phyloP scores from a whole-genome alignment of 2,329 filamentous ascomycete genomes.

The Penicillium olsonii region DNA sequence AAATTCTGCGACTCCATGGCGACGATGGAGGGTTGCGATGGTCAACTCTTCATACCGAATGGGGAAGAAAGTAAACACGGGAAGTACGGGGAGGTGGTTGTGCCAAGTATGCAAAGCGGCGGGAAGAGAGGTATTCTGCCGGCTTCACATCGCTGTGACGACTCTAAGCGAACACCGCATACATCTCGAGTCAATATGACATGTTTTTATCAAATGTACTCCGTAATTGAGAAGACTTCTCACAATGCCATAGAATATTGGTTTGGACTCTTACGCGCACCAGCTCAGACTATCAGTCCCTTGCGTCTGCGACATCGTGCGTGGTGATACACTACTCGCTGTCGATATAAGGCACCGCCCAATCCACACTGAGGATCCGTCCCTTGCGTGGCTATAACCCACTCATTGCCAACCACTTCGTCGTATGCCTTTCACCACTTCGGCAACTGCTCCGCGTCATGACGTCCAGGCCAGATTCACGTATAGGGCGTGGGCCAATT shows the following conservation, averaged over 20 bases:
- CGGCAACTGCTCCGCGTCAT: constrained; percentile 2
- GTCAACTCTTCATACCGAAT: constrained; percentile 32
- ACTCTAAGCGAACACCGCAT: no score
- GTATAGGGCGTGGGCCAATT: background rate
- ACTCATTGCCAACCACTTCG: background rate
- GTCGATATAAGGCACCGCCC: background rate
- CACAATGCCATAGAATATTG: no score
- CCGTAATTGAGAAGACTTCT: no score
- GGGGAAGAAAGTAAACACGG: constrained; percentile 48
- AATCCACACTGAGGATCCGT: background rate
- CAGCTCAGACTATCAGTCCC: no score
- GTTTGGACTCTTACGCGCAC: no score
- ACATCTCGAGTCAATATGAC: no score
- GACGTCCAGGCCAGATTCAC: constrained; percentile 1
- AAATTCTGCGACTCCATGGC: constrained; percentile 54
- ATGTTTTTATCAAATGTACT: no score
- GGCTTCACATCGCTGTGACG: background rate
- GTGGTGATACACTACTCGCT: background rate
- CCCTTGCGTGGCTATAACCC: constrained; percentile 2
- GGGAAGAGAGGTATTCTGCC: constrained; percentile 10
- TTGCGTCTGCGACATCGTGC: background rate
- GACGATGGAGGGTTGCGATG: constrained; percentile 15
- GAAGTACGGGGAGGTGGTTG: constrained; percentile 18
- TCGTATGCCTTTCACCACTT: background rate
- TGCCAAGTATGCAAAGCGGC: constrained; percentile 25